phyloP scores from a whole-genome alignment of 2,329 filamentous ascomycete genomes.

The Chaetothyriales sp. region DNA sequence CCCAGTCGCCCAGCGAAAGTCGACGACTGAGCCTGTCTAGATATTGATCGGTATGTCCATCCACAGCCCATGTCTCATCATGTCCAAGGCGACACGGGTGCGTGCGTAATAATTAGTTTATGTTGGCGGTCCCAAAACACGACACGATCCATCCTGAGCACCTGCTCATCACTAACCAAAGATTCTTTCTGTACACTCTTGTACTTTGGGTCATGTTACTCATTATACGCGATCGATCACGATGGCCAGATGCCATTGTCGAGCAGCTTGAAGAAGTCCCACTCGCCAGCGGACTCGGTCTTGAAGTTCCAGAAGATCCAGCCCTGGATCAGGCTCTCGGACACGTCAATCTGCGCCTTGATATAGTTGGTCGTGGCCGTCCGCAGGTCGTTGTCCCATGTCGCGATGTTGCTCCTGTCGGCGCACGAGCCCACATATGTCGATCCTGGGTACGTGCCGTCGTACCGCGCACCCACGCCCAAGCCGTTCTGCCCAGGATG shows the following conservation, averaged over 20 bases:
- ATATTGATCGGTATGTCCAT: not conserved
- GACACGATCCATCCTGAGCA: not conserved
- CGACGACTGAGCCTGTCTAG: not conserved
- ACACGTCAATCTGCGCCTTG: slow-evolving; percentile 32
- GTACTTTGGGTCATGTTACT: not conserved
- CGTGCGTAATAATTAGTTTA: not conserved
- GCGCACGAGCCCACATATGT: slow-evolving; percentile 39
- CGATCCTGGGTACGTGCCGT: slow-evolving; percentile 23
- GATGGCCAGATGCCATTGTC: slow-evolving; percentile 27
- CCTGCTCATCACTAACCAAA: not conserved
- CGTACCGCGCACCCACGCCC: slow-evolving; percentile 38
- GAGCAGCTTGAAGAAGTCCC: slow-evolving; percentile 32
- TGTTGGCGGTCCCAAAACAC: not conserved
- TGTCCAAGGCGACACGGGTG: not conserved
- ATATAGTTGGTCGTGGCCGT: slow-evolving; percentile 29
- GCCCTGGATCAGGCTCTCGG: slow-evolving; percentile 25
- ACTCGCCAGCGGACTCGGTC: slow-evolving; percentile 34
- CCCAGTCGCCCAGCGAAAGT: not conserved
- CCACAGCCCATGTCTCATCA: no score
- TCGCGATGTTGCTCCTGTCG: slow-evolving; percentile 33
- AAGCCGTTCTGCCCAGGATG: slow-evolving; percentile 33
- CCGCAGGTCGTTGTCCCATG: slow-evolving; percentile 30
- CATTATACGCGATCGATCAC: not conserved
- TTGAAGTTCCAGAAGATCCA: slow-evolving; percentile 39
- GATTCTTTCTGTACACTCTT: not conserved